Evolutionary conservation across 148 eudicot species (phyloP).

Genomic region (Vaccinium darrowii): DNA sequence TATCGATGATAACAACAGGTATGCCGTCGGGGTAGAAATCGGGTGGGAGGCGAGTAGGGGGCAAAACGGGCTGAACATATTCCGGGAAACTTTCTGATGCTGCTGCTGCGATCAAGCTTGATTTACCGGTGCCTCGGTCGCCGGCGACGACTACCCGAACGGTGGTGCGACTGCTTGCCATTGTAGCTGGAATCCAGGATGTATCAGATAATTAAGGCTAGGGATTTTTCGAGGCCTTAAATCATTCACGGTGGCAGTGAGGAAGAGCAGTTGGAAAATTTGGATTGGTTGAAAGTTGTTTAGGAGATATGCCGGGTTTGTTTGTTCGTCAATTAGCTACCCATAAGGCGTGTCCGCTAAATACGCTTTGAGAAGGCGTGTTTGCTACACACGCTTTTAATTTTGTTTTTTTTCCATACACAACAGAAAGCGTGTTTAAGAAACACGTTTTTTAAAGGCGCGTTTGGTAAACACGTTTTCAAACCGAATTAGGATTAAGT

Average conservation of each 20-base stretch:
- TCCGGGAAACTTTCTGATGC: slow-evolving; percentile 40
- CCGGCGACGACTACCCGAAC: slow-evolving; percentile 62
- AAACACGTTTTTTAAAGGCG: no score
- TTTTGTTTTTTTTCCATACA: no score
- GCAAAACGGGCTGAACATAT: slow-evolving; percentile 40
- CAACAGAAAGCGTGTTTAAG: no score
- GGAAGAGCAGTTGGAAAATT: slow-evolving; percentile 1
- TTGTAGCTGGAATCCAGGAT: background rate
- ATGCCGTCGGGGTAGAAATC: slow-evolving; percentile 54
- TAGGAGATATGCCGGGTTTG: no score
- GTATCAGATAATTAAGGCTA: no score
- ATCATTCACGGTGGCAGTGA: background rate
- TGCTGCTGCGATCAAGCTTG: slow-evolving; percentile 52
- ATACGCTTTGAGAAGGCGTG: no score
- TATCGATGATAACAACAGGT: slow-evolving; percentile 53
- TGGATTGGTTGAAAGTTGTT: background rate
- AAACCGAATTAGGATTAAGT: no score
- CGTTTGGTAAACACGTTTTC: no score
- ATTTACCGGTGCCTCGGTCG: slow-evolving; percentile 63
- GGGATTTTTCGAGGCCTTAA: background rate
- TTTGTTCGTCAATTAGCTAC: no score
- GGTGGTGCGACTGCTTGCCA: slow-evolving; percentile 28
- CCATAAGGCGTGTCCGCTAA: no score
- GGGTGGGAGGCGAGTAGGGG: slow-evolving; percentile 53
- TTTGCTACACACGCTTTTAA: no score